These are phyloP conservation scores for Golubevia pallescens DNA, from an alignment of 1,284 basidiomycete genomes.

Conservation along the genomic window DNA sequence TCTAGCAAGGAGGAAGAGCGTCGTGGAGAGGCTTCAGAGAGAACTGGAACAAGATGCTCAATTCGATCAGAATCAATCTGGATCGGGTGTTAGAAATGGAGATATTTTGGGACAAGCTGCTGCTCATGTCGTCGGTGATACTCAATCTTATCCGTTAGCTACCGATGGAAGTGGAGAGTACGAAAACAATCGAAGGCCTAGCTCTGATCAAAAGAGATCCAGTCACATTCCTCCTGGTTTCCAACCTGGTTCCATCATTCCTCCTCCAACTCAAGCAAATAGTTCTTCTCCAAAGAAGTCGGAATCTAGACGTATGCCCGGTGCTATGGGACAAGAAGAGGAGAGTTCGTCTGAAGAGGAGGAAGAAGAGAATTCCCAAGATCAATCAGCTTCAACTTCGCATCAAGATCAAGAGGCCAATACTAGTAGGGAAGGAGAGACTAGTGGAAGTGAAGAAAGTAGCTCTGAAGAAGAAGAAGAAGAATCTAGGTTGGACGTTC, in stretches of 20 bases:
- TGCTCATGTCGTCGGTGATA: conserved; percentile 40
- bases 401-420: too few species aligned
- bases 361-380: too few species aligned
- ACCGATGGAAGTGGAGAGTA: conserved; percentile 1
- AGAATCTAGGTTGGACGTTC: conserved; percentile 29
- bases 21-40: conserved; percentile 33
- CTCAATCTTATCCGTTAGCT: conserved; percentile 15
- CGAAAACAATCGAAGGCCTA: too few species aligned
- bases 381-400: too few species aligned
- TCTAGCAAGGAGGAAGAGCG: conserved; percentile 9
- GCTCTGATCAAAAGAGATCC: background rate
- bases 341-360: too few species aligned
- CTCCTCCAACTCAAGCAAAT: background rate
- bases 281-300: too few species aligned
- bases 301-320: too few species aligned
- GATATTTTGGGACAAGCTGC: conserved; percentile 45
- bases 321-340: too few species aligned
- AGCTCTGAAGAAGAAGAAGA: conserved; percentile 20
- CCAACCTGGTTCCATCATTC: conserved; percentile 12
- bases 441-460: conserved; percentile 15
- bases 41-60: conserved; percentile 49
- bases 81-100: conserved; percentile 30
- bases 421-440: conserved; percentile 14
- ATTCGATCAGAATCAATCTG: conserved; percentile 31
- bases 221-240: background rate